phyloP scores from a whole-genome alignment of 768 basidiomycete genomes.

The Amanita pseudoporphyria region DNA sequence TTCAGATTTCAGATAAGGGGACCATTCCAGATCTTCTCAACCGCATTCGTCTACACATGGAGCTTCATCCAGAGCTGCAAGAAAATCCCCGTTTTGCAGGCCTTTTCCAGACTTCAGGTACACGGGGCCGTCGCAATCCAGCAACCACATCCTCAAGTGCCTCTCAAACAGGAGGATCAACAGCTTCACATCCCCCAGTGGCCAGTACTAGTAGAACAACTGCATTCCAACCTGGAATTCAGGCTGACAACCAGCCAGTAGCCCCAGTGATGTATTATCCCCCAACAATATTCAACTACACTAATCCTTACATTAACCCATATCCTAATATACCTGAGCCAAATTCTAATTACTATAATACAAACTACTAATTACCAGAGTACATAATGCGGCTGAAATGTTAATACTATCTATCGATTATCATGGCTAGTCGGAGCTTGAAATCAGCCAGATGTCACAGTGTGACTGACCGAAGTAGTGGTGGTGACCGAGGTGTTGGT shows the following conservation, averaged over 20 bases:
- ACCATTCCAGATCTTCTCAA: neutral
- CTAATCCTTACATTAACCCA: slow-evolving; percentile 1
- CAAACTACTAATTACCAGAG: too few relatives aligned
- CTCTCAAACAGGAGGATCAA: neutral
- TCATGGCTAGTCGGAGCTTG: slow-evolving; percentile 3
- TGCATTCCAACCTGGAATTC: neutral
- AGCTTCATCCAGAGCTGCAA: neutral
- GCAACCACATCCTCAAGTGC: slow-evolving; percentile 1
- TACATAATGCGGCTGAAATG: neutral
- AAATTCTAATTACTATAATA: too few relatives aligned
- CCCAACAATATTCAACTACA: slow-evolving; percentile 2
- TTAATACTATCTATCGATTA: neutral
- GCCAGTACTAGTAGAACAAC: slow-evolving; percentile 1
- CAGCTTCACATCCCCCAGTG: neutral
- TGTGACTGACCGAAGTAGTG: slow-evolving; percentile 1
- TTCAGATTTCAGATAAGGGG: slow-evolving; percentile 3
- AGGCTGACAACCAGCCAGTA: neutral
- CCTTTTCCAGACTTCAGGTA: slow-evolving; percentile 2
- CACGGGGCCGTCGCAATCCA: slow-evolving; percentile 2
- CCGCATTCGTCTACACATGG: neutral
- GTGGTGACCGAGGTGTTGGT: too few relatives aligned
- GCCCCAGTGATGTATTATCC: slow-evolving; percentile 4
- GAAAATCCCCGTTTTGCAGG: slow-evolving; percentile 1
- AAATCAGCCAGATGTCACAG: neutral
- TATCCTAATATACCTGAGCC: slow-evolving; percentile 4